Evolutionary conservation across 441 rosid species (phyloP).

Genomic region (California macrophylla): DNA sequence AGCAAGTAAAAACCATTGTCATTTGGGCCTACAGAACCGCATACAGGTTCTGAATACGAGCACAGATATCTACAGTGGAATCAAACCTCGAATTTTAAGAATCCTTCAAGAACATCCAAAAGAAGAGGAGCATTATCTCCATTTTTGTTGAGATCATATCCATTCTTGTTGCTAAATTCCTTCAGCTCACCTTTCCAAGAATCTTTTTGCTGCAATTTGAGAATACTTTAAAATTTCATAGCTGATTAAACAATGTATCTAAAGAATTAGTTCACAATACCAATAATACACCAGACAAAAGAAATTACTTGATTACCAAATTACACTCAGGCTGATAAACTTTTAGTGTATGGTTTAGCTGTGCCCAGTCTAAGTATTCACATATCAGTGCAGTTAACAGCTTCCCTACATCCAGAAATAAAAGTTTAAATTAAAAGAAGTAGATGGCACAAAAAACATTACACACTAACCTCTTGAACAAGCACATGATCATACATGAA

Average conservation of each 20-base stretch:
- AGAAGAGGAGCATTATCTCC: conserved; percentile 76
- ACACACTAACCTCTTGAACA: conserved; percentile 1
- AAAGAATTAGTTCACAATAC: not conserved
- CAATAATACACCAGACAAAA: conserved; percentile 3
- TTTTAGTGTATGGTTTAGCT: conserved; percentile 75
- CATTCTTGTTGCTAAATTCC: conserved; percentile 73
- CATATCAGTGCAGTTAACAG: conserved; percentile 67
- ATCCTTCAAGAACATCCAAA: conserved; percentile 89
- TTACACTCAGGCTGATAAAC: conserved; percentile 91
- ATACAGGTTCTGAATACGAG: conserved; percentile 2
- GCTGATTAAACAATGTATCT: not conserved
- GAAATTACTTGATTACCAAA: conserved; percentile 68
- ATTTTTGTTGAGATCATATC: conserved; percentile 68
- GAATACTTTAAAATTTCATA: not conserved
- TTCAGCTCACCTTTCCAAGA: conserved; percentile 76
- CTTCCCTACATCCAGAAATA: conserved; percentile 56
- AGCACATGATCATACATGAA: not conserved
- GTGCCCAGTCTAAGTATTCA: conserved; percentile 94
- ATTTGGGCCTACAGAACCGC: conserved; percentile 13
- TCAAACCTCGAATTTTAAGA: conserved; percentile 67
- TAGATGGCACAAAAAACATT: not conserved
- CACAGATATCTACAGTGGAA: conserved; percentile 11
- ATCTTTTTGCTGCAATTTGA: conserved; percentile 60
- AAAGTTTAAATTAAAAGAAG: conserved; percentile 10
- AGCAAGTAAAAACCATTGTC: not conserved